Conservation (phyloP, 2,329 filamentous ascomycete genomes). For the Verticillium alfalfae region DNA sequence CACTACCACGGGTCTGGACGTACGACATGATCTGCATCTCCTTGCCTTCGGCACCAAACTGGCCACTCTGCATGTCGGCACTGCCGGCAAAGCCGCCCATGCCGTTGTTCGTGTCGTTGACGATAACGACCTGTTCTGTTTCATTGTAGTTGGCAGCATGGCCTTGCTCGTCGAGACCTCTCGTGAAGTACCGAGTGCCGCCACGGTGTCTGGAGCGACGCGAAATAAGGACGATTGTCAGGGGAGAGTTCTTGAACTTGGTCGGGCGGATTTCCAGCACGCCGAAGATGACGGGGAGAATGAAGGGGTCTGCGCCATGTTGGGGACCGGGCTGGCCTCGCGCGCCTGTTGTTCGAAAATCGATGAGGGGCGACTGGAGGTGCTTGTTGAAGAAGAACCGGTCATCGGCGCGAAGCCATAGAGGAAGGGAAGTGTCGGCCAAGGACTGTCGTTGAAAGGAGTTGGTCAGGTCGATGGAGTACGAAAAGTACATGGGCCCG, state of each 20-base stretch:
- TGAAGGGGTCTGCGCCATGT: constrained; percentile 79
- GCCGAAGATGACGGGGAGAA: constrained; percentile 91
- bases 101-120: constrained; percentile 75
- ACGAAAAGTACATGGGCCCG: constrained; percentile 96
- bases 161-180: constrained; percentile 87
- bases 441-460: constrained; percentile 91
- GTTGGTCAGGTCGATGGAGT: constrained; percentile 94
- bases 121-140: constrained; percentile 85
- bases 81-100: constrained; percentile 77
- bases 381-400: constrained; percentile 99
- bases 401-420: constrained; percentile 92
- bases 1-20: constrained; percentile 92
- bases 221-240: constrained; percentile 85
- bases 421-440: constrained; percentile 61
- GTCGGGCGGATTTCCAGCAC: constrained; percentile 91
- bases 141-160: constrained; percentile 99
- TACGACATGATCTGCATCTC: constrained; percentile 91
- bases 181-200: constrained; percentile 90
- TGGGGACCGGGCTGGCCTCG: constrained; percentile 65
- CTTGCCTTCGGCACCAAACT: constrained; percentile 53
- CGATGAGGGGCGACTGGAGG: constrained; percentile 83
- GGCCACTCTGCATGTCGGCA: constrained; percentile 69
- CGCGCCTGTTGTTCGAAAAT: constrained; percentile 66
- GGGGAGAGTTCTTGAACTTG: constrained; percentile 73
- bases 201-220: constrained; percentile 81